Base-by-base conservation (phyloP, 2,329 filamentous ascomycete genomes). In the Colletotrichum simmondsii region DNA sequence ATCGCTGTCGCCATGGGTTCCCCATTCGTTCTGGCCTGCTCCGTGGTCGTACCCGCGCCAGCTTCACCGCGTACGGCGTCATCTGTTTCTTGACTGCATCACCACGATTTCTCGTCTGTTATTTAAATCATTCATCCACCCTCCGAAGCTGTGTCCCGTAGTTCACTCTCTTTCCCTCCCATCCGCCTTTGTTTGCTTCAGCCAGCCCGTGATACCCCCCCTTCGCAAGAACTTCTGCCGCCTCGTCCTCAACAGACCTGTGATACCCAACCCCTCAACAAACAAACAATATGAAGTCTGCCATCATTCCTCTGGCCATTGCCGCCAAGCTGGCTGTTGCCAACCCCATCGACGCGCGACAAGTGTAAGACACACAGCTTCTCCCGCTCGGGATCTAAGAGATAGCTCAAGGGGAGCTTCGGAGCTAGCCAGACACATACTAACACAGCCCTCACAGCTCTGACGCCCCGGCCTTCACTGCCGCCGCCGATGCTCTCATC, bases 401-500 rank as follows among this genome's bases (percentile, higher is more conserved):
- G 42, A 46, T n/a, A 22, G 28, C 16, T 24, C 30, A 35, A 30
- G 32, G 53, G 11, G 32, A 66, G 16, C 22, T 24, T 61, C 56
- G 32, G 32, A 26, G 24, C 19, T 11, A 26, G 12, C 32, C 2
- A 16, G 5, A 30, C 22, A 11, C 24, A n/a, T 26, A 37, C 68
- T 73, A 32, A 73, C 68, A 64, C n/a, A 30, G 11, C 28, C 57
- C 37, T 42, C 37, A 10, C n/a, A 73, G 68, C 46, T 62, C 73
- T 5, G 71, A 75, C 54, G 57, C 59, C 10, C 66, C 58, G 30
- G 66, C 61, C 58, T 80, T 81, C 75, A 77, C 76, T 37, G 73
- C 75, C 22, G 78, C 78, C n/a, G 79, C 78, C 49, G 66, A 72
- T 42, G 74, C 77, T 16, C 73, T 81, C 26, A 77, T 80, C 35